Conservation (phyloP, 2,329 filamentous ascomycete genomes). For the Botrytis galanthina region DNA sequence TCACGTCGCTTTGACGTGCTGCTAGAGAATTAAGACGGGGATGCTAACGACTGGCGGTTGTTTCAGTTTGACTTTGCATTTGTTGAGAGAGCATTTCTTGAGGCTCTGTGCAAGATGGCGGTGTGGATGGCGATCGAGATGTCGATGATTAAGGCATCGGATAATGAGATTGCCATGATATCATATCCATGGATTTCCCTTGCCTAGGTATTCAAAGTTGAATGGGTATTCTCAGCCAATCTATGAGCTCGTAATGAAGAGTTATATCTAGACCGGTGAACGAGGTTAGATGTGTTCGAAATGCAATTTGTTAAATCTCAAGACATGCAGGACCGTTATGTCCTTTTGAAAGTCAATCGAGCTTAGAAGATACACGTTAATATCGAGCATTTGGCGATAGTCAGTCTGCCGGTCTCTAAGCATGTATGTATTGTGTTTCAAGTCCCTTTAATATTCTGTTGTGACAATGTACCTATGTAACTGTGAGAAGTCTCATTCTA, state of each 20-base stretch:
- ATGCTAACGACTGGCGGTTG: not conserved
- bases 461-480: not conserved
- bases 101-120: conserved; percentile 11
- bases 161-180: not conserved
- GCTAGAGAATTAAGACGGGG: not conserved
- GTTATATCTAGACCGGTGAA: not conserved
- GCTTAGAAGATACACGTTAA: not conserved
- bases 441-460: not conserved
- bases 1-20: not conserved
- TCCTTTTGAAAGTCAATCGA: not conserved
- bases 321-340: not conserved
- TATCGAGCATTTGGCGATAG: not conserved
- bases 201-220: not conserved
- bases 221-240: not conserved
- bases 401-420: not conserved
- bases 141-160: not conserved
- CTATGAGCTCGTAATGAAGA: not conserved
- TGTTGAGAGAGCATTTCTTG: not conserved
- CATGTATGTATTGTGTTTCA: not conserved
- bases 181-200: not conserved
- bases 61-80: not conserved
- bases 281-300: no score
- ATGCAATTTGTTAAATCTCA: not conserved
- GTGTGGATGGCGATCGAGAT: conserved; percentile 7
- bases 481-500: not conserved